Conservation (phyloP, 176 grass and related monocot species). For the Triticum monococcum region DNA sequence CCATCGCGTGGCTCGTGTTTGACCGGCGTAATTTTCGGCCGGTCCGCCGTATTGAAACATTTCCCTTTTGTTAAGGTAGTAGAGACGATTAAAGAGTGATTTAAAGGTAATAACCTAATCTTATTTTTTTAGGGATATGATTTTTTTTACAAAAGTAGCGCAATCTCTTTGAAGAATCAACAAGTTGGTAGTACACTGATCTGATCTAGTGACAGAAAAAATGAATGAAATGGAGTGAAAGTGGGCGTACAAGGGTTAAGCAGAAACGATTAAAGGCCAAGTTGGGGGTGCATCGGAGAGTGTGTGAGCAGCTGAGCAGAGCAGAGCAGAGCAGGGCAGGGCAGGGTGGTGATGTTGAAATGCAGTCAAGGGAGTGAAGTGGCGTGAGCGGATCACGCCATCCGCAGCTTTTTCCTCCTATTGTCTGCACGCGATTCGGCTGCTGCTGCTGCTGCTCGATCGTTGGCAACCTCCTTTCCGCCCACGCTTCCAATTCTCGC, state of each 20-base stretch:
- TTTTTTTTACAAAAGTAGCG: too few species aligned
- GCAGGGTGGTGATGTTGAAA: background rate
- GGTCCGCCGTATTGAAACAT: too few species aligned
- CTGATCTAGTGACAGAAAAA: background rate
- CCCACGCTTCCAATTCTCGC: background rate
- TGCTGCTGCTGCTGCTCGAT: background rate
- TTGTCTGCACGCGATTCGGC: background rate
- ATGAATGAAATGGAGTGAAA: background rate
- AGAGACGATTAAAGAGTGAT: too few species aligned
- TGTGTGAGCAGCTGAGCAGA: background rate
- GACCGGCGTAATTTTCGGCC: too few species aligned
- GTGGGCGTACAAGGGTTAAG: background rate
- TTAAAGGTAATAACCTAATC: too few species aligned
- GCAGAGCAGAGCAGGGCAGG: background rate
- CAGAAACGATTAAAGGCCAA: background rate
- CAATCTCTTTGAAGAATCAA: too few species aligned
- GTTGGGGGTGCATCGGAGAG: background rate
- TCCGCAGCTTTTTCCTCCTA: background rate
- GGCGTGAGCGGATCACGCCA: slow-evolving; percentile 27
- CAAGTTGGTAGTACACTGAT: too few species aligned
- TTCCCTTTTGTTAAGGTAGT: too few species aligned
- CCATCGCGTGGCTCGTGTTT: too few species aligned
- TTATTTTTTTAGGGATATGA: too few species aligned
- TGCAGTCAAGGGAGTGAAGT: slow-evolving; percentile 14
- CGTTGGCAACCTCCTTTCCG: too few species aligned